Base-by-base conservation (phyloP, 2,329 filamentous ascomycete genomes). In the Cercospora sp. region DNA sequence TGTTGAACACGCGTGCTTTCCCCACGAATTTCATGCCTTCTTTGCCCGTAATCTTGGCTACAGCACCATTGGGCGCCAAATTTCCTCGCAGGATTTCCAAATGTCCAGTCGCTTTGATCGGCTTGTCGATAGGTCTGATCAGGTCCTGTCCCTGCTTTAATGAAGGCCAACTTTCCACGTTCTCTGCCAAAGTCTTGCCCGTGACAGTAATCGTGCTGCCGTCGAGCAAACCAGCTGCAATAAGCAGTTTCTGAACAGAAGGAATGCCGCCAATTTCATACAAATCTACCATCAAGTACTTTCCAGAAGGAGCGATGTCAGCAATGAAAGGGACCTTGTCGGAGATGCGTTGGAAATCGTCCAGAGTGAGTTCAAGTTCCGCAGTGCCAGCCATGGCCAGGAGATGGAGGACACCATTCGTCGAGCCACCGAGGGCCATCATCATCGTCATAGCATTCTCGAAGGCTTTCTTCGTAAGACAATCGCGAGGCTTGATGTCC, bases 41-140 rank as follows among this genome's bases (percentile, higher is more conserved):
- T 79, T 97, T 97, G 40, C 94, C 94, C 0, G 94, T 97, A 79
- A 98, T 97, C 81, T 98, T 98, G 68, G 93, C 94, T 1, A 98
- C 94, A 0, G 94, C 91, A 36, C 94, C 94, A 10, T 89, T 91
- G 1, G 94, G 94, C 2, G 94, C 92, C 33, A 97, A 86, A 78
- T 97, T 97, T 20, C 94, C 94, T 68, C 88, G 87, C 3, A 98
- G 86, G 68, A 98, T 91, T 79, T 94, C 93, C 68, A 98, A 86
- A 79, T 98, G 94, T 53, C 94, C 94, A 0, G 89, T 92, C 1
- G 84, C 73, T 79, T 97, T 97, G 84, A 97, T 94, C 13, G 93
- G 93, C 79, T 93, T 91, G 78, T 86, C 84, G 8, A 97, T 83
- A 0, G 91, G 89, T 5, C 91, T 88, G 79, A 98, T 96, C 77